Base-by-base conservation (phyloP, 306 rosid genomes). In the Calophaca sinica region DNA sequence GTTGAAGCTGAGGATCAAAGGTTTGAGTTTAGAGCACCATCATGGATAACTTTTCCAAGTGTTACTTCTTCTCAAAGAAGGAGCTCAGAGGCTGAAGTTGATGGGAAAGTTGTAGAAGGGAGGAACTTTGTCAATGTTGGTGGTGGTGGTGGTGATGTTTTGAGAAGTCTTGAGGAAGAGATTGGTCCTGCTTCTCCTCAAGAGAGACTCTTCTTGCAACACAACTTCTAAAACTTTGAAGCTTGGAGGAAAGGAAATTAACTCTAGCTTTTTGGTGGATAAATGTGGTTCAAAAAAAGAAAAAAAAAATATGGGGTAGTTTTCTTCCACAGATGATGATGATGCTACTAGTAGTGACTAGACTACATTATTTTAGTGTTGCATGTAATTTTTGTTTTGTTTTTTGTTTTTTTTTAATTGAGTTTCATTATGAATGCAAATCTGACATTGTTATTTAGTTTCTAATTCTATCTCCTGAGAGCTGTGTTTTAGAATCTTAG, bases 21-120 rank as follows among this genome's bases (percentile, higher is more conserved):
- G 78, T 73, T 79, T 49, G 98, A 94, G 85, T 91, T 91, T 62
- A 84, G 96, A 74, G 97, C 98, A 71, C 98, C 97, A 0, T 89
- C 96, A 2, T 94, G 98, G 98, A 94, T 94, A 64, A 94, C 98
- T 12, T 94, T 91, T 53, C 97, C 98, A 0, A 94, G 98, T 64
- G 97, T 94, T 29, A 84, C 98, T n/a, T 94, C 98, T 62, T 94
- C 98, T 72, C 98, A 94, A 13, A 87, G 98, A 70, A 86, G 98
- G 79, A 94, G 68, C 5, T 91, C 98, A 6, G 97, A 94, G 11
- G 91, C 86, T 26, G 98, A 94, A 36, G 88, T 86, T 50, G 98
- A 91, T 7, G 97, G 89, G 48, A 89, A 88, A 80, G 87, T 80
- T 76, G 62, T 35, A 2, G 97, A 94, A 66, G 87, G 68, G 2